Evolutionary conservation across 176 grass and related monocot species (phyloP).

Genomic region (Miscanthus lutarioriparius): DNA sequence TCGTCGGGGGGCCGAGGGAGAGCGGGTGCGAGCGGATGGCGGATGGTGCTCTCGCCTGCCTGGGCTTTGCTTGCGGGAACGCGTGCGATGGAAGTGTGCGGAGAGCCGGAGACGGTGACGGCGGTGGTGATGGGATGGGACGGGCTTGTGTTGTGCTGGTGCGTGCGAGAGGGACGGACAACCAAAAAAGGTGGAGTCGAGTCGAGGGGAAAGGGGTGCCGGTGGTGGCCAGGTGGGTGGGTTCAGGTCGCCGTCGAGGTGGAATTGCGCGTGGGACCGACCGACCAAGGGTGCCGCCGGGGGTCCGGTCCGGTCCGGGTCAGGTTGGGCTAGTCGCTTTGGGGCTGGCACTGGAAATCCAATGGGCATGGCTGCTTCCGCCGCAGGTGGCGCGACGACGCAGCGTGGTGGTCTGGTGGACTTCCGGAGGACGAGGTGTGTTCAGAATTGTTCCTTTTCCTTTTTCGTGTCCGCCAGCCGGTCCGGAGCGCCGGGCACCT

Average conservation of each 20-base stretch:
- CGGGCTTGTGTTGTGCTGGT: background rate
- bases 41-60: background rate
- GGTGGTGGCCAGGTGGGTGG: conserved; percentile 13
- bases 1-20: background rate
- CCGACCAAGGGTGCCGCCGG: conserved; percentile 4
- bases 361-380: background rate
- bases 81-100: conserved; percentile 32
- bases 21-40: background rate
- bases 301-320: background rate
- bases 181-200: background rate
- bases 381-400: background rate
- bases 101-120: background rate
- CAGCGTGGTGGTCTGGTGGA: conserved; percentile 10
- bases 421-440: background rate
- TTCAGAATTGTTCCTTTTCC: background rate
- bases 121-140: conserved; percentile 7
- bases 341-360: background rate
- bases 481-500: background rate
- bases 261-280: conserved; percentile 51
- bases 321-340: background rate
- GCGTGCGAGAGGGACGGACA: background rate
- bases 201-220: background rate
- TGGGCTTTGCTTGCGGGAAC: background rate
- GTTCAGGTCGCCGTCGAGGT: background rate
- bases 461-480: background rate